phyloP scores from a whole-genome alignment of 805 yeast species.

The Groenewaldozyma tartarivorans region DNA sequence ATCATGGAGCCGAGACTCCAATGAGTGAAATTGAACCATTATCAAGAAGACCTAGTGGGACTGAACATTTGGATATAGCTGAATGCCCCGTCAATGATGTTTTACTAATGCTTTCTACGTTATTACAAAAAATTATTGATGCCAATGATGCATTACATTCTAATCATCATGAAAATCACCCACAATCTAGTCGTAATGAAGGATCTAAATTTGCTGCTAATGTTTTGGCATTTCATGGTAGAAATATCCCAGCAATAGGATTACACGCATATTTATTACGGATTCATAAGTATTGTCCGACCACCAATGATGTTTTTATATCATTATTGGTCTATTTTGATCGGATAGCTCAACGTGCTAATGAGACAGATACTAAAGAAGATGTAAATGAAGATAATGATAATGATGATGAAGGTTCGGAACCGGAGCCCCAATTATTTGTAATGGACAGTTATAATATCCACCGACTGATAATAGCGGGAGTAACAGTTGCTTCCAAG shows the following conservation, averaged over 20 bases:
- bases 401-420: slow-evolving; percentile 1
- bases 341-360: slow-evolving; percentile 79
- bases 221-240: slow-evolving; percentile 87
- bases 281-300: slow-evolving; percentile 93
- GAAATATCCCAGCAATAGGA: slow-evolving; percentile 92
- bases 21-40: neutral
- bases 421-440: slow-evolving; percentile 45
- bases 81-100: slow-evolving; percentile 75
- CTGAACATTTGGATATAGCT: slow-evolving; percentile 50
- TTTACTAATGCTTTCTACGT: slow-evolving; percentile 73
- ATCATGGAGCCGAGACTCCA: neutral
- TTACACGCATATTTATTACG: slow-evolving; percentile 82
- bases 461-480: slow-evolving; percentile 87
- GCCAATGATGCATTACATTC: slow-evolving; percentile 82
- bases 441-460: slow-evolving; percentile 95
- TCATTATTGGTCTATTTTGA: slow-evolving; percentile 89
- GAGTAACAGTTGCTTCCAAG: slow-evolving; percentile 91
- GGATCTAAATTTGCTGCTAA: slow-evolving; percentile 21
- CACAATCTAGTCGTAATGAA: slow-evolving; percentile 21
- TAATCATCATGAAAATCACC: slow-evolving; percentile 39
- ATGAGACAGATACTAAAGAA: slow-evolving; percentile 22
- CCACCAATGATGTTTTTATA: slow-evolving; percentile 93
- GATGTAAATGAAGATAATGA: neutral
- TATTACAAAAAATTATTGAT: slow-evolving; percentile 77
- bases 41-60: neutral